phyloP scores from a whole-genome alignment of 2,329 filamentous ascomycete species.

The Dendrostoma leiphaemia region DNA sequence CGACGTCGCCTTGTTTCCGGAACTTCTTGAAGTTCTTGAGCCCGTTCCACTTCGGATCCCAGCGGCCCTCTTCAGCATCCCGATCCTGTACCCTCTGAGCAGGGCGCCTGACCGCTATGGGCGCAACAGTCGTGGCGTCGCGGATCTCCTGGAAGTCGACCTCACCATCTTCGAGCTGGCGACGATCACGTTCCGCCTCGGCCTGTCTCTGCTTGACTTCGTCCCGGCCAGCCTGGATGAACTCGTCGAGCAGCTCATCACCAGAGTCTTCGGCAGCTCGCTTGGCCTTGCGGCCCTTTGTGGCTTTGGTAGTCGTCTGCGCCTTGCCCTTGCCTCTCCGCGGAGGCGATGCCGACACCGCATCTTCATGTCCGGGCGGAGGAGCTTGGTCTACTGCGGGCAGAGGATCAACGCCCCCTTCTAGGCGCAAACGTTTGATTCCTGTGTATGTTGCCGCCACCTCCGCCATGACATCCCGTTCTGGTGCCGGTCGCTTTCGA shows the following conservation, averaged over 20 bases:
- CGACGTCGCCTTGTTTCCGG: constrained; percentile 51
- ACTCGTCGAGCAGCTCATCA: constrained; percentile 66
- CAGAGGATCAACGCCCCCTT: constrained; percentile 50
- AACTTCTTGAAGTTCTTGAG: constrained; percentile 97
- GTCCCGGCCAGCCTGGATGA: constrained; percentile 58
- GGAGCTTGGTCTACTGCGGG: constrained; percentile 29
- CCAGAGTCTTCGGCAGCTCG: constrained; percentile 20
- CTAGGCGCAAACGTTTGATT: constrained; percentile 75
- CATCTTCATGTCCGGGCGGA: constrained; percentile 21
- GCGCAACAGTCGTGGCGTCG: constrained; percentile 72
- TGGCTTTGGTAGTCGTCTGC: constrained; percentile 52
- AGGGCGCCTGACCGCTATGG: constrained; percentile 61
- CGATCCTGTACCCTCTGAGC: constrained; percentile 43
- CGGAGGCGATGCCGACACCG: constrained; percentile 17
- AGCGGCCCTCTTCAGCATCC: constrained; percentile 57
- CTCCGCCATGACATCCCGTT: constrained; percentile 62
- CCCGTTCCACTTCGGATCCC: constrained; percentile 90
- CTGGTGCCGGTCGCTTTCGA: constrained; percentile 44
- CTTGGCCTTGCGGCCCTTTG: constrained; percentile 28
- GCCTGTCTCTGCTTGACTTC: constrained; percentile 62
- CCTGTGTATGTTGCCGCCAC: constrained; percentile 75
- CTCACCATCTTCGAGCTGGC: constrained; percentile 53
- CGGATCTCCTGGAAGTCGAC: constrained; percentile 72
- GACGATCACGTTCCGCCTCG: constrained; percentile 51
- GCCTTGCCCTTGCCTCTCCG: constrained; percentile 21